Percentiles rank a stretch among this genome's conserved stretches.
Evolutionary conservation across 2,329 filamentous ascomycete genomes (phyloP).

Genomic region (Lasiodiplodia hormozganensis): DNA sequence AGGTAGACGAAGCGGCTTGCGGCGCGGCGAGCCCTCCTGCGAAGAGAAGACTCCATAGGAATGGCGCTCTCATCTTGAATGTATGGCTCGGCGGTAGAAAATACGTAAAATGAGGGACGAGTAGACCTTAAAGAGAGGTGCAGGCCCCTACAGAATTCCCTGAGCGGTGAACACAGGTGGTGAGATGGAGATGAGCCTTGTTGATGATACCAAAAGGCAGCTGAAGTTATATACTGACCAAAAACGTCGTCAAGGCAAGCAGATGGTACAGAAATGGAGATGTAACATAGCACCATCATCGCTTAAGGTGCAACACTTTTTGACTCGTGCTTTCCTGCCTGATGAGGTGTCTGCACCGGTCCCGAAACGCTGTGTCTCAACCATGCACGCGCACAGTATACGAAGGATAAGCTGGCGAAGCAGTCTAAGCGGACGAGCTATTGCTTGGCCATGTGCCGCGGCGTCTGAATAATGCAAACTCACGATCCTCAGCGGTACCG

Average conservation of each 20-base stretch:
- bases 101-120: background rate
- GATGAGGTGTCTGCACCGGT: background rate
- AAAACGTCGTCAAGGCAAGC: background rate
- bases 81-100: background rate
- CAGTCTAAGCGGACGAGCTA: slow-evolving; percentile 2
- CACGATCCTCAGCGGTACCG: background rate
- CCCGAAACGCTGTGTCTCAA: background rate
- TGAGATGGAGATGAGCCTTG: background rate
- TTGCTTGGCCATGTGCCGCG: background rate
- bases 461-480: background rate
- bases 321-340: slow-evolving; percentile 5
- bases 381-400: background rate
- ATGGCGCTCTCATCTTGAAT: background rate
- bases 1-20: slow-evolving; percentile 5
- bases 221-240: slow-evolving; percentile 8
- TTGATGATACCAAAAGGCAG: background rate
- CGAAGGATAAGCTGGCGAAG: slow-evolving; percentile 10
- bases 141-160: too few relatives aligned
- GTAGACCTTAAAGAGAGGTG: background rate
- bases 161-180: background rate
- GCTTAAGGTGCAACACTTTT: background rate
- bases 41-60: slow-evolving; percentile 2
- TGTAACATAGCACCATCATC: background rate
- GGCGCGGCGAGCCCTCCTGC: slow-evolving; percentile 8
- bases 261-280: background rate